Evolutionary conservation across 768 basidiomycete genomes (phyloP), one percentile per base, ranked within the genome.

Genomic region (Suillus bovinus): DNA sequence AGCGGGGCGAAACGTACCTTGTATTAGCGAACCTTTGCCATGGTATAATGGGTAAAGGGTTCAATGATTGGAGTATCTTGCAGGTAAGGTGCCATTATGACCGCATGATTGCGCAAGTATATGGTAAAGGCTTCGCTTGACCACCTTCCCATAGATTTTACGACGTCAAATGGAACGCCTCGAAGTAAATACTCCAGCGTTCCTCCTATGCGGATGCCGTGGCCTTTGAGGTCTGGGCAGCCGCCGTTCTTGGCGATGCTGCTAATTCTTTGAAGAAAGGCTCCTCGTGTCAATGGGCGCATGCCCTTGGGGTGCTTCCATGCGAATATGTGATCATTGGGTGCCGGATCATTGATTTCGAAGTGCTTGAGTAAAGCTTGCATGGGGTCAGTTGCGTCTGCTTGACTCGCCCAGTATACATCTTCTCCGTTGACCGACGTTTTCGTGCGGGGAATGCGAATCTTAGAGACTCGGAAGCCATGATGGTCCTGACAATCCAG

Each of bases 101-200:
- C 46, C 0, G 70, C 67, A 49, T 77, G 77, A 17, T 73, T 63
- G 0, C 67, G 58, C 0, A 79, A 70, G 56, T 79, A 79, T 0
- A 66, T 3, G 0, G 56, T 39, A 58, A 79, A 79, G 0, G 76
- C 61, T 3, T 77, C 72, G 3, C 75, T 67, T 0, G 65, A 70
- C 79, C 78, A 80, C 0, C 72, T 61, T 0, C 78, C 78, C 50
- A 71, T 72, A 79, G 58, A 65, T 2, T 75, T 74, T 0, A 79
- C 74, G 0, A 78, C 60, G 5, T 78, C 71, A 2, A 78, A 77
- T 0, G 71, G 67, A 1, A 71, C 63, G 0, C 74, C 73, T 0
- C 36, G 34, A 0, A 77, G 65, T 0, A 78, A 66, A 8, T 78
- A 65, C 61, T 76, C 70, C 0, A 80, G 64, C 0, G 76, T 77